Evolutionary conservation across 768 basidiomycete species (phyloP).

Genomic region (Rhodotorula sphaerocarpa): DNA sequence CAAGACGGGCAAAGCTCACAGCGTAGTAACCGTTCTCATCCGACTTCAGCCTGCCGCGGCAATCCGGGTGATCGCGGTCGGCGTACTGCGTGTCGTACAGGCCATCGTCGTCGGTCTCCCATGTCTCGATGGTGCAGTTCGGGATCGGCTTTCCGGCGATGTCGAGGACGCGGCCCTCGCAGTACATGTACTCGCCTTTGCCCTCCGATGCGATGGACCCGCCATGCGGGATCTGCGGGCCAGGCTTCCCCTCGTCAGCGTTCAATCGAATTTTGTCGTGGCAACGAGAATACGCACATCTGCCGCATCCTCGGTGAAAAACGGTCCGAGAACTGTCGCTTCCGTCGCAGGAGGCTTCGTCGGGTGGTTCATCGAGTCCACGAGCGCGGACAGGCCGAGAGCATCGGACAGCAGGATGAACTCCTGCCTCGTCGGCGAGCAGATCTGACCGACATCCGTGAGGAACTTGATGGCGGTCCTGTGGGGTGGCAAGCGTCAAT

Average conservation of each 20-base stretch:
- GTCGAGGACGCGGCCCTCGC: constrained; percentile 61
- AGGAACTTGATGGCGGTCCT: constrained; percentile 65
- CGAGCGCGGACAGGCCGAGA: constrained; percentile 68
- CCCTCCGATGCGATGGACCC: constrained; percentile 77
- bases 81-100: constrained; percentile 38
- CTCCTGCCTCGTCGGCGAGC: constrained; percentile 53
- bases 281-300: constrained; percentile 22
- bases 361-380: constrained; percentile 50
- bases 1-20: not conserved
- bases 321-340: constrained; percentile 31
- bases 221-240: constrained; percentile 48
- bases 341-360: constrained; percentile 39
- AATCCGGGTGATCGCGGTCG: constrained; percentile 30
- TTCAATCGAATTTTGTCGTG: no score
- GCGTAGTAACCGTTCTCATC: constrained; percentile 36
- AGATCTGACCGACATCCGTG: constrained; percentile 64
- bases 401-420: constrained; percentile 79
- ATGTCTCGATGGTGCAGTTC: constrained; percentile 44
- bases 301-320: constrained; percentile 35
- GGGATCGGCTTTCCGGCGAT: constrained; percentile 45
- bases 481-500: not conserved
- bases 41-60: constrained; percentile 33
- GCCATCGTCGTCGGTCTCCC: constrained; percentile 48
- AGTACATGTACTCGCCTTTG: constrained; percentile 74
- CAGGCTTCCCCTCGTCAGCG: no score